Conservation (phyloP, 78 protist genomes). For the Protostelium mycophagum region DNA sequence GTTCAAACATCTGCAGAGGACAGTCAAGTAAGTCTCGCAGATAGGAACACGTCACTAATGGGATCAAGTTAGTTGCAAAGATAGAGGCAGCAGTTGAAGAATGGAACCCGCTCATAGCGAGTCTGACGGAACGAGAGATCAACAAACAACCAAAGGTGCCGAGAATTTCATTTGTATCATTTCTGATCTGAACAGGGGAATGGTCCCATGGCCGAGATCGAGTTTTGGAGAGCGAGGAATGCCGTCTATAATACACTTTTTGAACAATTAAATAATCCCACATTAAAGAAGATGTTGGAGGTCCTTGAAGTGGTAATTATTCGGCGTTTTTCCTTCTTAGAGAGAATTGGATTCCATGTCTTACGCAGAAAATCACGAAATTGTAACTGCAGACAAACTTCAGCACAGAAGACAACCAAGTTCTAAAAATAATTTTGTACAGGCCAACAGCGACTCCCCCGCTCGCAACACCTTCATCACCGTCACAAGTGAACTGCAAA, state of each 20-base stretch:
- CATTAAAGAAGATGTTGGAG: slow-evolving; percentile 37
- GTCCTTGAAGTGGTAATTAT: slow-evolving; percentile 3
- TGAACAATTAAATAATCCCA: slow-evolving; percentile 74
- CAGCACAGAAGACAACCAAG: no score
- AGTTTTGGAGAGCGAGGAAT: slow-evolving; percentile 64
- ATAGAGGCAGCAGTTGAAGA: slow-evolving; percentile 6
- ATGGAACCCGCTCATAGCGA: slow-evolving; percentile 7
- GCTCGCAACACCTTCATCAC: background rate
- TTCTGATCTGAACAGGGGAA: no score
- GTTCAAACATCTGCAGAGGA: background rate
- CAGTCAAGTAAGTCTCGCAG: background rate
- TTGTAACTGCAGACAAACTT: no score
- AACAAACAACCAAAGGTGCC: background rate
- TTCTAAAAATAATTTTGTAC: no score
- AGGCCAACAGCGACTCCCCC: background rate
- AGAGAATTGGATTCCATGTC: background rate
- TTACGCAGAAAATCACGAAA: no score
- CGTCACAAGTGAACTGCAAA: background rate
- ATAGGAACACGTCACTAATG: background rate
- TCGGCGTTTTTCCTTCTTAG: no score
- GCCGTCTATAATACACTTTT: slow-evolving; percentile 46
- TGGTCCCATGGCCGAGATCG: slow-evolving; percentile 79
- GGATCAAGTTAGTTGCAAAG: background rate
- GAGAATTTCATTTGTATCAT: no score
- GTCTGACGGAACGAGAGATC: slow-evolving; percentile 2